These are phyloP conservation scores for Claviceps digitariae DNA, from an alignment of 2,329 filamentous ascomycete species.

Conservation along the genomic window DNA sequence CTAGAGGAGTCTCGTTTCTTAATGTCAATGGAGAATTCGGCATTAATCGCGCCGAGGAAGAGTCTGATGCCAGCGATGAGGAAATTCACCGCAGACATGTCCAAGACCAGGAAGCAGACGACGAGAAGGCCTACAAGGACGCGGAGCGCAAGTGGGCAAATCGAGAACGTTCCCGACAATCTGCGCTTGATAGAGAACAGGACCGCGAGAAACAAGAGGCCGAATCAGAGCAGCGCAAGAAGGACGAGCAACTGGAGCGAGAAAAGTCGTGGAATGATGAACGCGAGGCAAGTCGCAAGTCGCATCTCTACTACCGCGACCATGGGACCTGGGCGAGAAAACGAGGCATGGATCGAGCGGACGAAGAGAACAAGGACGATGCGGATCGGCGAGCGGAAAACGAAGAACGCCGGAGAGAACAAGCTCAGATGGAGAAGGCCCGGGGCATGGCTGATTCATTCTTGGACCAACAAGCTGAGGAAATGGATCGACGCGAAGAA, in stretches of 20 bases:
- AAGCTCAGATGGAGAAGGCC: constrained; percentile 63
- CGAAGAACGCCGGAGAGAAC: constrained; percentile 55
- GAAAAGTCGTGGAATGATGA: constrained; percentile 79
- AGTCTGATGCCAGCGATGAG: constrained; percentile 75
- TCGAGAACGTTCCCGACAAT: constrained; percentile 69
- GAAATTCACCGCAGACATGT: constrained; percentile 65
- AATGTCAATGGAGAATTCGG: constrained; percentile 69
- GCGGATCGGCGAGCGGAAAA: constrained; percentile 67
- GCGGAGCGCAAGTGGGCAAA: constrained; percentile 86
- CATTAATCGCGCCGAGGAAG: constrained; percentile 63
- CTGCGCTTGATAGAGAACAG: constrained; percentile 73
- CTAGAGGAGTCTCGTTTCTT: constrained; percentile 56
- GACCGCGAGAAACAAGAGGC: constrained; percentile 67
- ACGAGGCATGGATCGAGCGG: constrained; percentile 56
- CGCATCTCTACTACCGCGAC: constrained; percentile 76
- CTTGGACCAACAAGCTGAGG: constrained; percentile 69
- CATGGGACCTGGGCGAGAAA: constrained; percentile 75
- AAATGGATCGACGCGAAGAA: constrained; percentile 46
- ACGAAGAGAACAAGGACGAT: constrained; percentile 70
- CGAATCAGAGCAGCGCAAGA: constrained; percentile 48
- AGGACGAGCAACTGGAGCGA: constrained; percentile 53
- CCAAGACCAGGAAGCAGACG: constrained; percentile 59
- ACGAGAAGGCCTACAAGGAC: constrained; percentile 69
- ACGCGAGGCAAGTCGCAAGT: constrained; percentile 57
- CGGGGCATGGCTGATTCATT: constrained; percentile 82